phyloP scores from a whole-genome alignment of 192 early-diverging fungal genomes.

The Coemansia sp. region DNA sequence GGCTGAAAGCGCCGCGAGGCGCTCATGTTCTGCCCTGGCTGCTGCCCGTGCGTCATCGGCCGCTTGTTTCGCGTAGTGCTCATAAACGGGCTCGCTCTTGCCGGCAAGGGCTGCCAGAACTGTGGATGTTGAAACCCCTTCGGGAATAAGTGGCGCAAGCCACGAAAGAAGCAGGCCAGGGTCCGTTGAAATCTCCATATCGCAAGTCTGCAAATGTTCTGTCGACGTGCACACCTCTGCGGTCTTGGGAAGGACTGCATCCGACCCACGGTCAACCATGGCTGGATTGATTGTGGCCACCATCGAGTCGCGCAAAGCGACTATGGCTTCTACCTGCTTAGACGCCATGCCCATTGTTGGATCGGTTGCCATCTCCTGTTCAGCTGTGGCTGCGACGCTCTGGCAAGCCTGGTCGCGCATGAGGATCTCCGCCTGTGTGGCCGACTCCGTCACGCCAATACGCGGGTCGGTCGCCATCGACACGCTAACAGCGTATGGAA shows the following conservation, averaged over 20 bases:
- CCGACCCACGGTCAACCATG: constrained; percentile 27
- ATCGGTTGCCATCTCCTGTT: constrained; percentile 22
- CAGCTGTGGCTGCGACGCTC: background rate
- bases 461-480: constrained; percentile 18
- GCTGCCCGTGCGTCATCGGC: constrained; percentile 34
- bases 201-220: constrained; percentile 5
- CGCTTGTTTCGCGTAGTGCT: constrained; percentile 27
- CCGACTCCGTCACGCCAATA: constrained; percentile 12
- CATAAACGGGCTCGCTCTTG: constrained; percentile 38
- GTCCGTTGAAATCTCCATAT: constrained; percentile 27
- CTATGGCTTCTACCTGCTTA: constrained; percentile 18
- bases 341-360: constrained; percentile 19
- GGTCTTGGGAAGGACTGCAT: constrained; percentile 12
- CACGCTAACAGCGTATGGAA: background rate
- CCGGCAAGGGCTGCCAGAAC: constrained; percentile 40
- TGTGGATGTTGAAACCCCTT: constrained; percentile 20
- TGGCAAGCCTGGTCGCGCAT: constrained; percentile 10
- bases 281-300: constrained; percentile 18
- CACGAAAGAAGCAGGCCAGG: constrained; percentile 27
- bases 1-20: constrained; percentile 21
- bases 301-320: constrained; percentile 14
- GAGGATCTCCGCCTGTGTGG: constrained; percentile 6
- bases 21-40: constrained; percentile 29
- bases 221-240: constrained; percentile 9
- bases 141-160: constrained; percentile 47